A percentile compares a stretch with the other conserved stretches of the same genome.
Evolutionary conservation across 2,329 filamentous ascomycete species (phyloP).

Genomic region (Exophiala aquamarina): DNA sequence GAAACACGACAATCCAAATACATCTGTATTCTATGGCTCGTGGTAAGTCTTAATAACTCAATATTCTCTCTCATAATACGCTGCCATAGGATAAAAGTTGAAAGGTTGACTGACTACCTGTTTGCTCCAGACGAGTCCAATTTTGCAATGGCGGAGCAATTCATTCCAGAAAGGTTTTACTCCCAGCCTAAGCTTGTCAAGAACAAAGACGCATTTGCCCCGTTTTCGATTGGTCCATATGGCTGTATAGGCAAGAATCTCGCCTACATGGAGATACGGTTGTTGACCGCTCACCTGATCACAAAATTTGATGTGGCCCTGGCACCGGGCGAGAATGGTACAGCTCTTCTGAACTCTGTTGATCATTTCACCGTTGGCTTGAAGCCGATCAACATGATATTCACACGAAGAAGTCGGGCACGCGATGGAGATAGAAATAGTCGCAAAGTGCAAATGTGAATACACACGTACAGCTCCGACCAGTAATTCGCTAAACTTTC

Average conservation of each 20-base stretch:
- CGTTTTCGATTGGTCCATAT: constrained; percentile 34
- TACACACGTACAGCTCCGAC: too few species aligned
- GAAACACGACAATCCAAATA: constrained; percentile 5
- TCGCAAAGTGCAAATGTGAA: too few species aligned
- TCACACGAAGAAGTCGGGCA: constrained; percentile 6
- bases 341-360: constrained; percentile 2
- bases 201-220: constrained; percentile 32
- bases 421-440: too few species aligned
- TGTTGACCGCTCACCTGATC: constrained; percentile 22
- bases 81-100: background rate
- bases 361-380: constrained; percentile 3
- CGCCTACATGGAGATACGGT: constrained; percentile 29
- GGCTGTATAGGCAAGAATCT: constrained; percentile 31
- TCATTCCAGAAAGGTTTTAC: constrained; percentile 42
- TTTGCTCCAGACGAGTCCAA: constrained; percentile 6
- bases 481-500: too few species aligned
- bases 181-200: constrained; percentile 33
- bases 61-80: constrained; percentile 22
- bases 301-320: constrained; percentile 28
- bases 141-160: constrained; percentile 32
- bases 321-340: constrained; percentile 27
- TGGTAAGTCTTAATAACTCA: too few species aligned
- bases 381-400: constrained; percentile 1
- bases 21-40: background rate
- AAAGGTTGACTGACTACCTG: background rate